Percentiles rank a stretch among this genome's conserved stretches.
phyloP scores from a whole-genome alignment of 495 filamentous ascomycete genomes.

The Penicillium robsamsonii region DNA sequence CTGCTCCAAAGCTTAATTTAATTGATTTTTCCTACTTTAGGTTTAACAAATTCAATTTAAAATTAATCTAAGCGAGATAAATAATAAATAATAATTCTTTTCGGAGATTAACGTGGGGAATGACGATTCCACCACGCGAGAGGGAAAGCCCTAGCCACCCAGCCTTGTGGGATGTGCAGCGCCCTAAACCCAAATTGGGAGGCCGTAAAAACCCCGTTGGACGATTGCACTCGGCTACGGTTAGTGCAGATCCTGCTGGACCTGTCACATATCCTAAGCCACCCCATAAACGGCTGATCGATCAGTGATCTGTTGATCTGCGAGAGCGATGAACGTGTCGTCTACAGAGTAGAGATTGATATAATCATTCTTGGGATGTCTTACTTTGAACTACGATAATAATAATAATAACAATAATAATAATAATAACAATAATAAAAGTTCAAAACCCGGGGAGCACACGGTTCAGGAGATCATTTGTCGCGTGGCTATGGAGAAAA shows the following conservation, averaged over 20 bases:
- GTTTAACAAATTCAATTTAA: slow-evolving; percentile 15
- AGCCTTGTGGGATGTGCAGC: slow-evolving; percentile 12
- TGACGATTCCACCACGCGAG: slow-evolving; percentile 29
- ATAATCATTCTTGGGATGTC: neutral
- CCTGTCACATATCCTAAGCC: slow-evolving; percentile 29
- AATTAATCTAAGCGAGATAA: neutral
- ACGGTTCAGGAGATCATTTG: slow-evolving; percentile 16
- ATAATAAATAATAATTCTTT: neutral
- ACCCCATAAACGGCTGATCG: slow-evolving; percentile 32
- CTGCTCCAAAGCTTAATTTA: slow-evolving; percentile 47
- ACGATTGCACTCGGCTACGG: slow-evolving; percentile 22
- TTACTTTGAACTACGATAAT: neutral
- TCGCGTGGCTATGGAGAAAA: slow-evolving; percentile 16
- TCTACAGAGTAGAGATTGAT: neutral
- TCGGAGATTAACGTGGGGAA: slow-evolving; percentile 34
- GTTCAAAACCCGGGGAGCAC: slow-evolving; percentile 5
- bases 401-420: neutral
- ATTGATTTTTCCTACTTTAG: slow-evolving; percentile 12
- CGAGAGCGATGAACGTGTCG: neutral
- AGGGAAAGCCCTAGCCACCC: slow-evolving; percentile 4
- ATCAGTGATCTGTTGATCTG: slow-evolving; percentile 25
- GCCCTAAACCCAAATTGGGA: slow-evolving; percentile 22
- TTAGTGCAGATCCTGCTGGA: slow-evolving; percentile 39
- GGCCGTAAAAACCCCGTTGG: slow-evolving; percentile 30
- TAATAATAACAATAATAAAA: neutral